These are phyloP conservation scores for Zygoascus meyerae DNA, from an alignment of 1,139 yeast species.

Conservation along the genomic window DNA sequence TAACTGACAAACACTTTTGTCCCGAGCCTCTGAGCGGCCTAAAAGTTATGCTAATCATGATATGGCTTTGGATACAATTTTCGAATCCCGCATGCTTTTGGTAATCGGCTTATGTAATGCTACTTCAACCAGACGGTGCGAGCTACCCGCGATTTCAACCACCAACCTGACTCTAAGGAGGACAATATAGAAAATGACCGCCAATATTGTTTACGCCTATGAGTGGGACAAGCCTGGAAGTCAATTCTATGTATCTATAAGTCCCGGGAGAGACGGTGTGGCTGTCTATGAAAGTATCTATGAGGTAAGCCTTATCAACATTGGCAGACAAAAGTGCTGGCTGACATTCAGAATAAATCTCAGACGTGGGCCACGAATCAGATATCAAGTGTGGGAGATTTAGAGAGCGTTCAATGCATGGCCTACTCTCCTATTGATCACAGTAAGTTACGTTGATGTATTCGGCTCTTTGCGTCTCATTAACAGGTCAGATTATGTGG, in stretches of 20 bases:
- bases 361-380: constrained; percentile 18
- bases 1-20: too few relatives aligned
- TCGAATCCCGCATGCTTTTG: too few relatives aligned
- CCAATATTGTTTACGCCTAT: constrained; percentile 45
- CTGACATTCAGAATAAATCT: constrained; percentile 12
- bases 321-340: not conserved
- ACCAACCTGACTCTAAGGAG: too few relatives aligned
- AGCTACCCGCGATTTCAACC: too few relatives aligned
- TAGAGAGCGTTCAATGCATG: constrained; percentile 66
- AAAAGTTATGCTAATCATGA: too few relatives aligned
- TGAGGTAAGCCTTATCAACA: not conserved
- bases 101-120: too few relatives aligned
- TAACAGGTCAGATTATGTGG: constrained; percentile 39
- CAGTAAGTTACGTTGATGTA: constrained; percentile 35
- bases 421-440: constrained; percentile 53
- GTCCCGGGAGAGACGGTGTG: constrained; percentile 66
- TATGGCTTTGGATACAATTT: too few relatives aligned
- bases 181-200: constrained; percentile 14
- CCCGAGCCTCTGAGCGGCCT: too few relatives aligned
- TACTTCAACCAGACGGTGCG: too few relatives aligned
- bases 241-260: constrained; percentile 57
- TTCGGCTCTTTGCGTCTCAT: too few relatives aligned
- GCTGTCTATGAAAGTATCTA: constrained; percentile 42
- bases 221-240: constrained; percentile 54
- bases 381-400: constrained; percentile 48